A percentile compares a stretch with the other conserved stretches of the same genome.
phyloP scores from a whole-genome alignment of 2,329 filamentous ascomycete genomes.

The Colletotrichum orbiculare region DNA sequence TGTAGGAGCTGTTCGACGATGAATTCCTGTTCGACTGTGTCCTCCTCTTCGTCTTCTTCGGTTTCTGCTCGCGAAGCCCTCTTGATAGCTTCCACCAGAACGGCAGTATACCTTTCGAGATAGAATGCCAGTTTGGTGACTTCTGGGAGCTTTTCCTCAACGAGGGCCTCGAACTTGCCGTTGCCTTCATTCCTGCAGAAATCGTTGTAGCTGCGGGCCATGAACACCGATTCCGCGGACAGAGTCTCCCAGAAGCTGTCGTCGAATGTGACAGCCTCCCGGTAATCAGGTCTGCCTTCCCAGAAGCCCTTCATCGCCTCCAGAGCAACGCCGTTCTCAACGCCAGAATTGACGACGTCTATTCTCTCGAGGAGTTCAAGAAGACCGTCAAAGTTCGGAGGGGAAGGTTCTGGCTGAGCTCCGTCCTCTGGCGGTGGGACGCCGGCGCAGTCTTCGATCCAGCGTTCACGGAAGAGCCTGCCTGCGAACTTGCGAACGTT shows the following conservation, averaged over 20 bases:
- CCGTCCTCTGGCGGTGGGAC: conserved; percentile 68
- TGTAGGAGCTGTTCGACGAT: conserved; percentile 95
- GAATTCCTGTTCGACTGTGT: conserved; percentile 91
- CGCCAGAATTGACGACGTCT: conserved; percentile 89
- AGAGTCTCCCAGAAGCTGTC: conserved; percentile 84
- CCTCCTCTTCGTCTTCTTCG: conserved; percentile 78
- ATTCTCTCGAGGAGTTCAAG: conserved; percentile 93
- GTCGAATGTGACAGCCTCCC: conserved; percentile 77
- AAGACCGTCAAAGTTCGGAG: conserved; percentile 82
- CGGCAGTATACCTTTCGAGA: conserved; percentile 82
- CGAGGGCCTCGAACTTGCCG: conserved; percentile 77
- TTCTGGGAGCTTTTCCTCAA: conserved; percentile 95
- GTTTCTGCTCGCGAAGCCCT: conserved; percentile 65
- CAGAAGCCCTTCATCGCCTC: conserved; percentile 98
- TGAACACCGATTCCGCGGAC: conserved; percentile 87
- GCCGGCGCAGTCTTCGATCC: conserved; percentile 94
- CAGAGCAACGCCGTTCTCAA: conserved; percentile 88
- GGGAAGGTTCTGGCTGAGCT: conserved; percentile 66
- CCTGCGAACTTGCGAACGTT: conserved; percentile 92
- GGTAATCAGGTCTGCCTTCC: conserved; percentile 88
- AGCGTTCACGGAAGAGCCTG: conserved; percentile 91
- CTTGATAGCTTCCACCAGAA: conserved; percentile 72
- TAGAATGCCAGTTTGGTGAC: conserved; percentile 91
- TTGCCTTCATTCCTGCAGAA: conserved; percentile 83
- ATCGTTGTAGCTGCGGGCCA: conserved; percentile 92